Percentiles rank a stretch among this genome's conserved stretches.
Conservation (phyloP, 2,329 filamentous ascomycete species). For the Beauveria bassiana region DNA sequence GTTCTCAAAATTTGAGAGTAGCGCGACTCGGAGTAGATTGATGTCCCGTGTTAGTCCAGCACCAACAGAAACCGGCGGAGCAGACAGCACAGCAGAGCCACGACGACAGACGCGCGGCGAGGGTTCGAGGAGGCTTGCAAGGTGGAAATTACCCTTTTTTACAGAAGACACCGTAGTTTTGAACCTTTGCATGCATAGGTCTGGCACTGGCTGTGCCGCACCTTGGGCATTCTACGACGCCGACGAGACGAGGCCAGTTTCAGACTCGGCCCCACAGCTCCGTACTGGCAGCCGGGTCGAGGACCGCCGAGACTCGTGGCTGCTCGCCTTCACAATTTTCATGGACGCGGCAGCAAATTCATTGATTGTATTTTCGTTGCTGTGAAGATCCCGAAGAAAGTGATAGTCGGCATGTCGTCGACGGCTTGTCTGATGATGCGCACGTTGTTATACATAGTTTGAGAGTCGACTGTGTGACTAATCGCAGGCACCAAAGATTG, state of each 20-base stretch:
- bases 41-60: background rate
- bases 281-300: background rate
- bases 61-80: background rate
- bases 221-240: slow-evolving; percentile 21
- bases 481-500: no score
- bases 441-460: no score
- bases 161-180: background rate
- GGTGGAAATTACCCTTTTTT: background rate
- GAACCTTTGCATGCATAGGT: background rate
- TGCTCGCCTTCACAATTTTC: background rate
- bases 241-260: slow-evolving; percentile 26
- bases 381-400: background rate
- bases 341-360: background rate
- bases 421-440: background rate
- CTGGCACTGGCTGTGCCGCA: slow-evolving; percentile 21
- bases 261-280: slow-evolving; percentile 16
- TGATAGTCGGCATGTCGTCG: background rate
- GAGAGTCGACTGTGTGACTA: no score
- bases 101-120: background rate
- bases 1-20: no score
- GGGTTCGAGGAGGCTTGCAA: no score
- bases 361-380: background rate
- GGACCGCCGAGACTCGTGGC: background rate
- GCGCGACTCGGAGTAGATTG: background rate
- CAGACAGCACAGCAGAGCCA: background rate